Evolutionary conservation across 208 protist genomes (phyloP), one percentile per base, ranked within the genome.

Genomic region (Trichomonas tenax): DNA sequence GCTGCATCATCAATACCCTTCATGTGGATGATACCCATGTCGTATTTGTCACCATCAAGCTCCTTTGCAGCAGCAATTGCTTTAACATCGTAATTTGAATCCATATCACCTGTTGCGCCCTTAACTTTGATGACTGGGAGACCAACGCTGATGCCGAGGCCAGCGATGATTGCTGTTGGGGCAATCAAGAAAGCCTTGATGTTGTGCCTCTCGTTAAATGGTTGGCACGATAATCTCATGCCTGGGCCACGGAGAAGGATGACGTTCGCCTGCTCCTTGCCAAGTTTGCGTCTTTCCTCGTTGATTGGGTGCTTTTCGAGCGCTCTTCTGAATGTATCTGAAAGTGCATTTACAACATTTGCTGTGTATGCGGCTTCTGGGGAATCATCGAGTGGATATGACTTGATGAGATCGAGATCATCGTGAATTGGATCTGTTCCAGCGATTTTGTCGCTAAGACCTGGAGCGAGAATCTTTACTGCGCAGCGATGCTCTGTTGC

Each of bases 391-490:
- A 93, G 44, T 51, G 86, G 86, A 21, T 38, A 17, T 51, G 86
- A 93, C 46, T n/a, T 48, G 8, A 41, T 26, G 26, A 93, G 44
- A 21, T 41, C 40, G 11, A 41, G 17, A 36, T 93, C 45, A 38
- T 93, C 86, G 44, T 93, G 86, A 51, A 93, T 93, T 48, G 86
- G 86, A 51, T 93, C 86, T 34, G 86, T 93, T 15, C 86, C 86
- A 49, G 86, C 45, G 17, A 93, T 93, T n/a, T 49, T 23, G 34
- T 82, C 48, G 10, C 34, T 44, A 34, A 82, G 40, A 9, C 44
- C 44, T 81, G 93, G 63, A 41, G 63, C 63, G 2, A 38, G 8
- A 48, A 63, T 96, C 36, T 41, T 21, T 0, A 84, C 51, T 45
- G 48, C 93, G 41, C 93, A 63, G 26, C 93, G 46, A 31, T 96